A percentile compares a stretch with the other conserved stretches of the same genome.
These are phyloP conservation scores for Berberis vulgaris DNA, from an alignment of 164 flowering plant species.

Conservation along the genomic window DNA sequence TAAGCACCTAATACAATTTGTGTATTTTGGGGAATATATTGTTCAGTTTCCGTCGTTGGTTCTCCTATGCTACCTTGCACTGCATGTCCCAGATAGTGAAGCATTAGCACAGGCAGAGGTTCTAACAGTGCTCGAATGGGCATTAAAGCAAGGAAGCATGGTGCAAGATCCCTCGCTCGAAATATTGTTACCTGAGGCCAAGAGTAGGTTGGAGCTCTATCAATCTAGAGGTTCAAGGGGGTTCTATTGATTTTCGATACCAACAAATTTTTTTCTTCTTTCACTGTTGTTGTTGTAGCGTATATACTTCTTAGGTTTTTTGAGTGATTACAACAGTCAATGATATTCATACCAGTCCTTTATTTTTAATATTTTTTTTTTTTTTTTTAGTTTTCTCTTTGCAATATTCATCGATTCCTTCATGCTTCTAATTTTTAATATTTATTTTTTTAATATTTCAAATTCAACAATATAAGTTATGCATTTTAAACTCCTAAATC, in stretches of 20 bases:
- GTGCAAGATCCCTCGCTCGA: slow-evolving; percentile 29
- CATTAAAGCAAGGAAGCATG: slow-evolving; percentile 44
- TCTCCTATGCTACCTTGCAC: slow-evolving; percentile 49
- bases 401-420: no score
- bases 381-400: no score
- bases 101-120: slow-evolving; percentile 62
- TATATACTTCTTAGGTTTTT: neutral
- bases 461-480: no score
- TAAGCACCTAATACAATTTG: slow-evolving; percentile 59
- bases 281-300: neutral
- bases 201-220: slow-evolving; percentile 54
- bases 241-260: slow-evolving; percentile 9
- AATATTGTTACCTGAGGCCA: slow-evolving; percentile 48
- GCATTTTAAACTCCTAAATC: no score
- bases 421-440: no score
- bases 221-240: slow-evolving; percentile 64
- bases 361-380: no score
- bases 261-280: neutral
- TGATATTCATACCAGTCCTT: no score
- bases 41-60: slow-evolving; percentile 46
- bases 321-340: no score
- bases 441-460: no score
- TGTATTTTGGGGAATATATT: slow-evolving; percentile 64
- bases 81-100: slow-evolving; percentile 68
- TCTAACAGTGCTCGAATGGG: slow-evolving; percentile 69